Evolutionary conservation across 768 basidiomycete species (phyloP).

Genomic region (Mycena rosella): DNA sequence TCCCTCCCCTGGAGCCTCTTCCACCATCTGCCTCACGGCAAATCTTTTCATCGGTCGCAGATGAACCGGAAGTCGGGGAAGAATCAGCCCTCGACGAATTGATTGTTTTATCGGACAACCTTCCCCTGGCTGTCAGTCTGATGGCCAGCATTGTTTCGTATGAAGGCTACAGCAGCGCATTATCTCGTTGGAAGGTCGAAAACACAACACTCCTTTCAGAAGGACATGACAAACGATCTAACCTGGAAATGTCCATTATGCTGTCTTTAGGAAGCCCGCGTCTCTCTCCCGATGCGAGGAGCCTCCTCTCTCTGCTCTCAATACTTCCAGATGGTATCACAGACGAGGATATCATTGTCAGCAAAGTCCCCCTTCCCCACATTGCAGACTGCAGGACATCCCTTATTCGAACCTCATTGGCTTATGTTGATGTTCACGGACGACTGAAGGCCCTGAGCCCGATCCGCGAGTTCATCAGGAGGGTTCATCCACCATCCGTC

Average conservation of each 20-base stretch:
- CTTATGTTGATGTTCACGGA: background rate
- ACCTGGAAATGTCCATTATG: background rate
- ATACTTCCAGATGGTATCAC: background rate
- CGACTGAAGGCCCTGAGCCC: background rate
- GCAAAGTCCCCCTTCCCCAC: background rate
- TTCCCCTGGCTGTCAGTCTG: background rate
- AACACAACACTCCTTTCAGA: background rate
- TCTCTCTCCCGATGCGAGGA: background rate
- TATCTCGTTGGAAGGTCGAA: background rate
- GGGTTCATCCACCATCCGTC: background rate
- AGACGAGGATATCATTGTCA: background rate
- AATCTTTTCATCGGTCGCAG: background rate
- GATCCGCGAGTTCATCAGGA: background rate
- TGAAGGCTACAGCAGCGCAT: background rate
- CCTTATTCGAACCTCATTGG: background rate
- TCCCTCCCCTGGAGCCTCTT: background rate
- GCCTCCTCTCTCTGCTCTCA: background rate
- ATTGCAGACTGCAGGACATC: background rate
- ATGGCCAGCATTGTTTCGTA: background rate
- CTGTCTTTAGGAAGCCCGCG: background rate
- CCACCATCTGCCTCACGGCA: background rate
- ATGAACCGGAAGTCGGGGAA: background rate
- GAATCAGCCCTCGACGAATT: background rate
- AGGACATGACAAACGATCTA: background rate
- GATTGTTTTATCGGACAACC: background rate